phyloP scores from a whole-genome alignment of 2,329 filamentous ascomycete genomes.

The Aspergillus neoniger region DNA sequence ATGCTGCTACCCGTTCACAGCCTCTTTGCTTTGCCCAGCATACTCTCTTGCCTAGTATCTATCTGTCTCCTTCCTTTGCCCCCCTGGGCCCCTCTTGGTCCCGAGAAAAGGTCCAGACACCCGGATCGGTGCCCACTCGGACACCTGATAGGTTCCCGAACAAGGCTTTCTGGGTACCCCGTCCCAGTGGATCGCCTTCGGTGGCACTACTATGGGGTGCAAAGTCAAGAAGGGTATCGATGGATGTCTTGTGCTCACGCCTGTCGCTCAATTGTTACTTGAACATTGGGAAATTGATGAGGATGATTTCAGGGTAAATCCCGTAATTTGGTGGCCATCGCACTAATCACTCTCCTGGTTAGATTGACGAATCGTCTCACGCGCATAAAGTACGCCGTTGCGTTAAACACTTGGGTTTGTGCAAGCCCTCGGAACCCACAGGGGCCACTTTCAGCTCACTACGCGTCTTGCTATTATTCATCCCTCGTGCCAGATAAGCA shows the following conservation, averaged over 20 bases:
- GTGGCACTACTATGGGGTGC: constrained; percentile 15
- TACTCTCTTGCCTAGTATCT: neutral
- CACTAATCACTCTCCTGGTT: too few relatives aligned
- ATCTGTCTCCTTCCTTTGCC: constrained; percentile 1
- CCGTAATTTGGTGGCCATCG: too few relatives aligned
- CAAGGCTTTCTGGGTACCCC: constrained; percentile 15
- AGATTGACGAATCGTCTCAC: too few relatives aligned
- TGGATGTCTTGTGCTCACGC: constrained; percentile 16
- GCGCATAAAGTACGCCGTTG: constrained; percentile 6
- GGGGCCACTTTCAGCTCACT: constrained; percentile 11
- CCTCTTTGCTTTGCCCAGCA: neutral
- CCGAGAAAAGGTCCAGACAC: constrained; percentile 16
- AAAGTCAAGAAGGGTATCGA: neutral
- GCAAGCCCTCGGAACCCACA: constrained; percentile 11
- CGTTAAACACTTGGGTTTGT: constrained; percentile 9
- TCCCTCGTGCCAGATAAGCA: neutral
- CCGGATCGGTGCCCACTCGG: neutral
- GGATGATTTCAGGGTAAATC: too few relatives aligned
- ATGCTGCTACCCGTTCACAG: neutral
- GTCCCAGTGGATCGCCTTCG: constrained; percentile 20
- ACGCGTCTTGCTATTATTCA: constrained; percentile 10
- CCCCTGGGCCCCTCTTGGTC: constrained; percentile 10
- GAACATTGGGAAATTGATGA: neutral
- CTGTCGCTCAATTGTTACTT: neutral
- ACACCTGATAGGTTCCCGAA: constrained; percentile 21